Base-by-base conservation (phyloP, 75 land plant genomes). In the Pinus albicaulis region DNA sequence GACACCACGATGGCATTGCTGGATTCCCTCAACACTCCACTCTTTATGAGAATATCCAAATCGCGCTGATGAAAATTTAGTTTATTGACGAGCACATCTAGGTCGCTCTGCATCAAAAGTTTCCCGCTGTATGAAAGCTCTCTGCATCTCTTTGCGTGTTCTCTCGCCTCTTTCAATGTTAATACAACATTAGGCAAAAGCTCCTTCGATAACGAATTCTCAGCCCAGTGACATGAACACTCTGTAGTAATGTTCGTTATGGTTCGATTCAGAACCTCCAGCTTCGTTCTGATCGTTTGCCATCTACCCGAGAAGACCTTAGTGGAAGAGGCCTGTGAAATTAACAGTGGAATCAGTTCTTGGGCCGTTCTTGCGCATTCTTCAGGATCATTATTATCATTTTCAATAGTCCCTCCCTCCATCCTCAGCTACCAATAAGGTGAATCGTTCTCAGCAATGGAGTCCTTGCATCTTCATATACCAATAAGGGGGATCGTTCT, bases 41-140 rank as follows among this genome's bases (percentile, higher is more conserved):
- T 78, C 3, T 78, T 55, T 55, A 85, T 82, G 73, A 90, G 65
- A 22, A 75, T 73, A 24, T 80, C 71, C 8, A 89, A 79, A 23
- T 70, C 75, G 53, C 74, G 84, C 17, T 87, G 56, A 76, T 92
- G 90, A n/a, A 58, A 23, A 63, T 89, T 89, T 26, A 95, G 76
- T 66, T 82, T 89, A 16, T 79, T 71, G 1, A 72, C 77, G 2
- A 89, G 28, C 2, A 82, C 78, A 66, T 95, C 93, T 41, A 95
- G 76, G 65, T 92, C 86, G 61, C 98, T 94, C 78, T 90, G 90
- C 88, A 93, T 89, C 55, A 93, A 82, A 3, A 94, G 88, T 82
- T 95, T 95, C 44, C 98, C 98, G 41, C 90, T 82, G 74, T 82
- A 92, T 73, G 75, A 82, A 15, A 88, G 65, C 4, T 80, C 86